Base-by-base conservation (phyloP, 441 rosid genomes). In the Theobroma grandiflorum region DNA sequence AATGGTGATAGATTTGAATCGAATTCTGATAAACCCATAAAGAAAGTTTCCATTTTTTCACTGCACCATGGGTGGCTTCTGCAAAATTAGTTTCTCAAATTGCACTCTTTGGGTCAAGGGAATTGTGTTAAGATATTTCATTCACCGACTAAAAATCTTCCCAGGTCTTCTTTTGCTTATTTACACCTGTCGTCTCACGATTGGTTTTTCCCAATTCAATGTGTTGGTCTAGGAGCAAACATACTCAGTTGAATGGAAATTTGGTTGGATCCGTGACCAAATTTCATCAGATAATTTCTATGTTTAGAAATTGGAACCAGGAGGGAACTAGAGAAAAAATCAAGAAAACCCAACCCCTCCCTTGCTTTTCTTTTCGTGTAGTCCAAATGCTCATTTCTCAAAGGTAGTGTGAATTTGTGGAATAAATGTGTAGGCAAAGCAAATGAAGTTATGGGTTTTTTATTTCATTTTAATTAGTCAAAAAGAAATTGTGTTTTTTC, bases 221-320 rank as follows among this genome's bases (percentile, higher is more conserved):
- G 69, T 31, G 68, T 45, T 72, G 64, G 37, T 69, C 75, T 11
- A 3, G 37, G 59, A 69, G 37, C 22, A n/a, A 68, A 33, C 72
- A 69, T 31, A 57, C 57, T 68, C 33, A 59, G 59, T 62, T 47
- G 79, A 64, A 31, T 31, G 18, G 75, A 38, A 62, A 61, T 33
- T 53, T 42, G 71, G 42, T 71, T 78, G 61, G 31, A 47, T 37
- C 11, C 42, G 8, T 47, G 49, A 47, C 38, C n/a, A 70, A 8
- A 45, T n/a, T 50, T 8, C 65, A 4, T 12, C 9, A 11, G 47
- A 35, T 65, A 66, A 50, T 65, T 76, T 6, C 79, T 72, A 16
- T 63, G 43, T 64, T 47, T 76, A 76, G 47, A 49, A 0, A 11
- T 33, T 76, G 18, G 20, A 62, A 45, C 8, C 11, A 55, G 4